Conservation (phyloP, 1,284 basidiomycete genomes). For the Mycena citricolor region DNA sequence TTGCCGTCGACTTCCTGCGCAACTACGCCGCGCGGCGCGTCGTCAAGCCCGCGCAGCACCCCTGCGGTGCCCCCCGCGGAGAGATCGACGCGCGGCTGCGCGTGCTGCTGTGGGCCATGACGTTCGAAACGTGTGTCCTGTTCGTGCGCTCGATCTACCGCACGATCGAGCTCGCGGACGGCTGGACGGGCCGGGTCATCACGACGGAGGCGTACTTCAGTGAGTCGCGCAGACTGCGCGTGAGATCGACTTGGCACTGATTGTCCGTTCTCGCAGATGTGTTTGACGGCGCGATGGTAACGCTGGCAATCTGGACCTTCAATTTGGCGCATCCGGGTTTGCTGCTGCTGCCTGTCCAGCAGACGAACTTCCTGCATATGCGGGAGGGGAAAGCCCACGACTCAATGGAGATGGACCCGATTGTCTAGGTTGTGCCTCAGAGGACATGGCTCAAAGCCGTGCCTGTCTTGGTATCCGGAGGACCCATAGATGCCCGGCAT, state of each 20-base stretch:
- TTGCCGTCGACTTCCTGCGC: slow-evolving; percentile 36
- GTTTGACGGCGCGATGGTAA: slow-evolving; percentile 35
- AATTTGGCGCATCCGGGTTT: slow-evolving; percentile 29
- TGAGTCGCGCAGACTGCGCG: slow-evolving; percentile 33
- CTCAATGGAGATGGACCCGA: too few species aligned
- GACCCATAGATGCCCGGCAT: too few species aligned
- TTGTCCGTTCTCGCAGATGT: slow-evolving; percentile 24
- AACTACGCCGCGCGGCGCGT: slow-evolving; percentile 32
- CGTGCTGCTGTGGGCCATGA: slow-evolving; percentile 32
- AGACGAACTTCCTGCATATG: too few species aligned
- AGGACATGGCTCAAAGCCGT: too few species aligned
- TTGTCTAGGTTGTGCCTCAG: too few species aligned
- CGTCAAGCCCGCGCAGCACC: slow-evolving; percentile 7
- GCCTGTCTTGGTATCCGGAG: too few species aligned
- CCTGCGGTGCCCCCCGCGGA: background rate
- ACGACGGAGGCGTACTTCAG: slow-evolving; percentile 36
- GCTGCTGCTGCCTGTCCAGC: slow-evolving; percentile 16
- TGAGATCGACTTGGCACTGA: slow-evolving; percentile 31
- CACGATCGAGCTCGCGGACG: slow-evolving; percentile 4
- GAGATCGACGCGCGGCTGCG: slow-evolving; percentile 18
- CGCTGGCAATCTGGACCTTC: slow-evolving; percentile 27
- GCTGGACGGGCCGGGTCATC: slow-evolving; percentile 38
- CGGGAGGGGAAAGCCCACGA: too few species aligned
- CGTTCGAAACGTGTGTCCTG: slow-evolving; percentile 32
- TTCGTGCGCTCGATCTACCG: slow-evolving; percentile 30